Base-by-base conservation (phyloP, 2,329 filamentous ascomycete species). In the Apiospora saccharicola region DNA sequence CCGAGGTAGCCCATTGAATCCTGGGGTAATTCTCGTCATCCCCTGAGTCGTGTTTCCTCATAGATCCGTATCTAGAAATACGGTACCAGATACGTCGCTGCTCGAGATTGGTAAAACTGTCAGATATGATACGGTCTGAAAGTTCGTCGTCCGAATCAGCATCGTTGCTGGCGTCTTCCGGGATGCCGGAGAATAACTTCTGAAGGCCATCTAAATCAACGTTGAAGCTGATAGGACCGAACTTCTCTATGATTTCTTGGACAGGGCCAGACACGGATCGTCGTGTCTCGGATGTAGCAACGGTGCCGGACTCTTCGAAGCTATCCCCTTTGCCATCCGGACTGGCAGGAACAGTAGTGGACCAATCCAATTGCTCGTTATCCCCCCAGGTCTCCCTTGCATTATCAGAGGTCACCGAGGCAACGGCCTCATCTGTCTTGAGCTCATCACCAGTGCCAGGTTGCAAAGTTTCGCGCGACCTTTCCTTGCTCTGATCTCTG, bases 71-170 rank as follows among this genome's bases (percentile, higher is more conserved):
- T 6, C 90, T 86, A 10, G 90, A 91, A 24, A 92, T 80, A 26
- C 90, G 88, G 75, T 92, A 91, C 91, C 91, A 93, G 10, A 85
- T 85, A 76, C 89, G 91, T 68, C 91, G 89, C 79, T 92, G 86
- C 2, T 87, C 86, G 4, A 87, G 86, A 2, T 85, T 83, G 5
- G 83, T 82, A 73, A 91, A 91, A 41, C 83, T 87, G 77, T 91
- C 88, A 43, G 79, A 80, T 24, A 89, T 83, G 64, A 87, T 78
- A 43, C 82, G 80, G 43, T 89, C 87, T 0, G 87, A 80, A 0
- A 89, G 76, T 0, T 83, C 78, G 1, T 76, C 74, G 12, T 74
- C 69, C 3, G 24, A 53, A 70, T 70, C 34, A 30, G 73, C 68
- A 14, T 64, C 71, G 22, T 68, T 37, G 22, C 41, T 16, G n/a